A percentile compares a stretch with the other conserved stretches of the same genome.
phyloP scores from a whole-genome alignment of 176 grass and related monocot genomes.

The Alloteropsis semialata region DNA sequence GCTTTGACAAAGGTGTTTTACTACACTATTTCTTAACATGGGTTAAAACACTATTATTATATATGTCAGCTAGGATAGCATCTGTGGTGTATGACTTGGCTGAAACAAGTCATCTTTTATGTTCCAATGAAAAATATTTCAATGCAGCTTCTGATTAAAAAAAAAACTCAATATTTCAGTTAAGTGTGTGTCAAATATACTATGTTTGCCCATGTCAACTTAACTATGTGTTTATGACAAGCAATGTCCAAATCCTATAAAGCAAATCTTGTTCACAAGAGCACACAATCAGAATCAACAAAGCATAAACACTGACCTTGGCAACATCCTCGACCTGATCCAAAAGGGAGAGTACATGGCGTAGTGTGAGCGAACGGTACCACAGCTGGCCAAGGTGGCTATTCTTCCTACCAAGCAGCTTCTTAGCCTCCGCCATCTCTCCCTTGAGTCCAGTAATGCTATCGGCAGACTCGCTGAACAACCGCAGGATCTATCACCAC shows the following conservation, averaged over 20 bases:
- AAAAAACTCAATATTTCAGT: background rate
- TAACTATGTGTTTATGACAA: background rate
- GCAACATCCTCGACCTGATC: constrained; percentile 90
- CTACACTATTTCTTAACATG: background rate
- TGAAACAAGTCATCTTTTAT: background rate
- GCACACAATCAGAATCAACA: background rate
- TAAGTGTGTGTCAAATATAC: background rate
- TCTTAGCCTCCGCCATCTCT: constrained; percentile 86
- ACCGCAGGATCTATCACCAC: constrained; percentile 64
- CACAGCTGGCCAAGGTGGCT: constrained; percentile 88
- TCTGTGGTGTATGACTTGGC: background rate
- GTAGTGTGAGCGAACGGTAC: constrained; percentile 90
- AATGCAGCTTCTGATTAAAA: background rate
- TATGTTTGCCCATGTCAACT: background rate
- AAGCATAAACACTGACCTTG: constrained; percentile 55
- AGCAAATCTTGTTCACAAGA: background rate
- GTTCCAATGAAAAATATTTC: background rate
- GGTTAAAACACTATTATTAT: background rate
- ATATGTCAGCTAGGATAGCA: background rate
- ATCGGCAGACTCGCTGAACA: constrained; percentile 88
- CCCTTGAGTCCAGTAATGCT: constrained; percentile 87
- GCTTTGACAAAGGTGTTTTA: background rate
- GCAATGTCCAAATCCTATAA: background rate
- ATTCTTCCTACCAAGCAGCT: constrained; percentile 83
- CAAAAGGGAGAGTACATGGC: constrained; percentile 75